A percentile compares a stretch with the other conserved stretches of the same genome.
phyloP scores from a whole-genome alignment of 768 basidiomycete genomes.

The Chalciporus chontae region DNA sequence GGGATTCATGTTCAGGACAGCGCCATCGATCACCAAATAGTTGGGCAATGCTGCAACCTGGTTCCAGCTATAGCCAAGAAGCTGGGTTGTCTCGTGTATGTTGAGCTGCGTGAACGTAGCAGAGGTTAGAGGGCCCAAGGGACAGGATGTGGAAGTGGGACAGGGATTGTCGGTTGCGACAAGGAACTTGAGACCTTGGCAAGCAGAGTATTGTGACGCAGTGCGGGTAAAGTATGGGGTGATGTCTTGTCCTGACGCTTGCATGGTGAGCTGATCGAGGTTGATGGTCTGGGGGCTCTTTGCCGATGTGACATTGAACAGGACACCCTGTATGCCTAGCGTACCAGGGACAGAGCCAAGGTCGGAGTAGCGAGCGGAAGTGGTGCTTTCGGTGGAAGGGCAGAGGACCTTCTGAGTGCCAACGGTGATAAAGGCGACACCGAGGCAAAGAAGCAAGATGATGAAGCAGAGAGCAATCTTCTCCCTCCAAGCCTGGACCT shows the following conservation, averaged over 20 bases:
- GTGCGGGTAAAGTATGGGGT: constrained; percentile 78
- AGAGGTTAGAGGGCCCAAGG: constrained; percentile 56
- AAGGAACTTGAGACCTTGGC: constrained; percentile 57
- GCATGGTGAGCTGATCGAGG: constrained; percentile 52
- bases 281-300: constrained; percentile 47
- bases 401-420: constrained; percentile 92
- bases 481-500: constrained; percentile 94
- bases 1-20: constrained; percentile 88
- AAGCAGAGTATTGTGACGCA: constrained; percentile 62
- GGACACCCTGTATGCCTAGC: constrained; percentile 71
- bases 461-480: constrained; percentile 93
- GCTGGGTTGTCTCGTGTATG: constrained; percentile 60
- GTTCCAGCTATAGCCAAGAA: constrained; percentile 89
- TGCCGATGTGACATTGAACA: constrained; percentile 68
- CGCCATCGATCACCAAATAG: constrained; percentile 89
- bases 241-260: constrained; percentile 79
- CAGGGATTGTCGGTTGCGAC: constrained; percentile 80
- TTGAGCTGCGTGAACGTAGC: constrained; percentile 58
- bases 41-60: constrained; percentile 70
- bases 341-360: constrained; percentile 59
- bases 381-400: constrained; percentile 50
- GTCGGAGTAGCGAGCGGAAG: constrained; percentile 42
- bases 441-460: constrained; percentile 70
- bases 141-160: constrained; percentile 53
- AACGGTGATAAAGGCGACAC: constrained; percentile 89